These are phyloP conservation scores for Globisporangium nunn DNA, from an alignment of 352 stramenopile species.

Conservation along the genomic window DNA sequence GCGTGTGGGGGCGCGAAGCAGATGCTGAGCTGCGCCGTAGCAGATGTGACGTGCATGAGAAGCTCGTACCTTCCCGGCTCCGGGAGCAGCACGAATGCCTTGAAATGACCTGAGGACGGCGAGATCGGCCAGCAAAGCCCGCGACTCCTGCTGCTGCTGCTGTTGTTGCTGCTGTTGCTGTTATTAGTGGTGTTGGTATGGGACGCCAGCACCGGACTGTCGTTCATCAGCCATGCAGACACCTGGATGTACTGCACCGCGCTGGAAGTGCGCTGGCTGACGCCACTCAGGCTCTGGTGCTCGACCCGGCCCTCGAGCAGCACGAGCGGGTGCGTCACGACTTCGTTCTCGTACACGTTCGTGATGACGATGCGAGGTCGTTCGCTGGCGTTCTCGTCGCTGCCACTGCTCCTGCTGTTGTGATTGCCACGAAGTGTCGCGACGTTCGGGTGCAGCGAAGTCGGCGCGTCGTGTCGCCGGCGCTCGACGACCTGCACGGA, in stretches of 20 bases:
- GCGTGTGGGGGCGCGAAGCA: constrained; percentile 24
- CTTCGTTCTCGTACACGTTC: constrained; percentile 81
- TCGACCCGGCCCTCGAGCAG: constrained; percentile 39
- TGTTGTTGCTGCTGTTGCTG: neutral
- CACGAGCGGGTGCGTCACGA: constrained; percentile 39
- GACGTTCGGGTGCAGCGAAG: neutral
- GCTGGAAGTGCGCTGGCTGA: constrained; percentile 12
- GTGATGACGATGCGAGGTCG: constrained; percentile 43
- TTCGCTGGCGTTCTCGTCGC: neutral
- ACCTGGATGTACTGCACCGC: constrained; percentile 17
- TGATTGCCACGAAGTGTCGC: neutral
- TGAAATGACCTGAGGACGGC: constrained; percentile 33
- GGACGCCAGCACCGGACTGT: neutral
- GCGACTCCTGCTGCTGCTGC: neutral
- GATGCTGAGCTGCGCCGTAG: constrained; percentile 22
- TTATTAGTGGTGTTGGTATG: neutral
- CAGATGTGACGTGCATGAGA: constrained; percentile 13
- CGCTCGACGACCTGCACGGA: neutral
- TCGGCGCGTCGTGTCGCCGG: neutral
- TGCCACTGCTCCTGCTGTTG: neutral
- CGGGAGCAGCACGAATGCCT: constrained; percentile 55
- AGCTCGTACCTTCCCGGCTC: constrained; percentile 28
- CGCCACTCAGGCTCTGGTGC: neutral
- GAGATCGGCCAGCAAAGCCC: constrained; percentile 43
- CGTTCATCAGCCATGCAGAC: neutral